Evolutionary conservation across 2,329 filamentous ascomycete genomes (phyloP).

Genomic region (Cadophora sp.): DNA sequence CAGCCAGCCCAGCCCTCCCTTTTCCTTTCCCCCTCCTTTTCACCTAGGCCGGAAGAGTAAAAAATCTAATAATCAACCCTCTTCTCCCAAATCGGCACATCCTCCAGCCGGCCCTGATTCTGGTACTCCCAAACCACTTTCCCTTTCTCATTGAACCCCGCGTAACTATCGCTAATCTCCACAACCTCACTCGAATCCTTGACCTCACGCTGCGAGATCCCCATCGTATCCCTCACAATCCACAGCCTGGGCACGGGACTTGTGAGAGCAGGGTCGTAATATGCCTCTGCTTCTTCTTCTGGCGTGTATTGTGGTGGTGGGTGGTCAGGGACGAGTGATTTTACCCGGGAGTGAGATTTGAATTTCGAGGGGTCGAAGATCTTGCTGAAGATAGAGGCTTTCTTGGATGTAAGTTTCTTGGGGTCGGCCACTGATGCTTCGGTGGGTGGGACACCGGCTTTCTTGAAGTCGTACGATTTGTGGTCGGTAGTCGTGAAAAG

Average conservation of each 20-base stretch:
- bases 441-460: slow-evolving; percentile 37
- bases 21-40: too few species aligned
- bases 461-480: slow-evolving; percentile 30
- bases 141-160: slow-evolving; percentile 72
- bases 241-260: slow-evolving; percentile 71
- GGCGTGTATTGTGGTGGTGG: slow-evolving; percentile 63
- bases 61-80: slow-evolving; percentile 37
- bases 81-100: slow-evolving; percentile 40
- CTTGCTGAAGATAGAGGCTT: slow-evolving; percentile 61
- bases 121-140: slow-evolving; percentile 63
- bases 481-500: slow-evolving; percentile 32
- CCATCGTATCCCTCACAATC: slow-evolving; percentile 79
- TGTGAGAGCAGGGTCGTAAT: slow-evolving; percentile 73
- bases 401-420: slow-evolving; percentile 46
- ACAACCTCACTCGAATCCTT: slow-evolving; percentile 72
- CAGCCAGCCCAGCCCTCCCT: not conserved
- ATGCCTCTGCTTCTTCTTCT: slow-evolving; percentile 70
- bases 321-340: slow-evolving; percentile 67
- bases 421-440: slow-evolving; percentile 37
- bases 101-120: slow-evolving; percentile 47
- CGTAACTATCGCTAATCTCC: slow-evolving; percentile 81
- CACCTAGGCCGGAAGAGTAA: not conserved
- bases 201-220: slow-evolving; percentile 79
- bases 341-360: slow-evolving; percentile 72
- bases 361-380: slow-evolving; percentile 81